A percentile compares a stretch with the other conserved stretches of the same genome.
phyloP scores from a whole-genome alignment of 106 monocot species.

The Acorus calamus region DNA sequence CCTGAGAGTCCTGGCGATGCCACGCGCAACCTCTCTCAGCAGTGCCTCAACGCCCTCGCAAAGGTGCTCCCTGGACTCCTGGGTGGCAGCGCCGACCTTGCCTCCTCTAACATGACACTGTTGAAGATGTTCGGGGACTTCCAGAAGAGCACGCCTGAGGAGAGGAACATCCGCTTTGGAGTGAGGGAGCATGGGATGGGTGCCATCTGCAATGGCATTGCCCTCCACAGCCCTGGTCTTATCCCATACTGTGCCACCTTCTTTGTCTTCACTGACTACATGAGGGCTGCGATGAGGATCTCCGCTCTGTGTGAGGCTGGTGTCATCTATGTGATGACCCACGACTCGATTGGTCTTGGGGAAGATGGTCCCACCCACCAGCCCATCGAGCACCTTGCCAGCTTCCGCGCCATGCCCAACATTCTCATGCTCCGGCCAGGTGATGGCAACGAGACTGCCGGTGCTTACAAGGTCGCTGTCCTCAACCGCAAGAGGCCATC shows the following conservation, averaged over 20 bases:
- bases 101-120: conserved; percentile 80
- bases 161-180: conserved; percentile 64
- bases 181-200: conserved; percentile 79
- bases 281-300: conserved; percentile 73
- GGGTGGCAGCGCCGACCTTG: conserved; percentile 72
- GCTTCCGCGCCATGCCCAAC: conserved; percentile 73
- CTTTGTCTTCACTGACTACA: conserved; percentile 84
- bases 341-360: conserved; percentile 75
- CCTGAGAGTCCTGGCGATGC: conserved; percentile 63
- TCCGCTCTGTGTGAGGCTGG: conserved; percentile 45
- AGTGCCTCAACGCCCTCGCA: conserved; percentile 52
- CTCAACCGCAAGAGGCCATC: conserved; percentile 60
- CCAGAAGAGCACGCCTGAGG: conserved; percentile 58
- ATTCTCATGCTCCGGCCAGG: conserved; percentile 71
- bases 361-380: conserved; percentile 82
- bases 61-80: conserved; percentile 59
- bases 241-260: conserved; percentile 89
- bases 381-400: conserved; percentile 63
- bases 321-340: conserved; percentile 77
- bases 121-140: conserved; percentile 65
- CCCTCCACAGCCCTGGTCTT: conserved; percentile 57
- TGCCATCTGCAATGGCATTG: conserved; percentile 71
- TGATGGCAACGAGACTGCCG: conserved; percentile 74
- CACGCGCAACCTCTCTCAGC: conserved; percentile 62
- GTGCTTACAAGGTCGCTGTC: conserved; percentile 58